These are phyloP conservation scores for Polyporus tsugae DNA, from an alignment of 1,284 basidiomycete genomes.

Conservation along the genomic window DNA sequence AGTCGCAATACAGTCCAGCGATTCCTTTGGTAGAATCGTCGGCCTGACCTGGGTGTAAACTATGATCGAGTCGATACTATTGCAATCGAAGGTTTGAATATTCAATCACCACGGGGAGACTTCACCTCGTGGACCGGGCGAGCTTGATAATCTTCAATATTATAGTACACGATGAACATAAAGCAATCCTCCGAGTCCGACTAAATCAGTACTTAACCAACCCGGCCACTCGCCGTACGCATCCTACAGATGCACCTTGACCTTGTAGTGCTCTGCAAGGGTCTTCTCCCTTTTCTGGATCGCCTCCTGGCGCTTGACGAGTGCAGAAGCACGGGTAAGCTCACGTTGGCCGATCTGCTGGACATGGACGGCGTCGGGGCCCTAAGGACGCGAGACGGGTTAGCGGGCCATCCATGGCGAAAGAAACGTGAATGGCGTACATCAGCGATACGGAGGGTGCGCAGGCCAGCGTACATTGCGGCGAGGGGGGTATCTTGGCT, in stretches of 20 bases:
- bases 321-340: constrained; percentile 70
- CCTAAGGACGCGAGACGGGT: constrained; percentile 52
- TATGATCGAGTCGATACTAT: too few species aligned
- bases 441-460: constrained; percentile 92
- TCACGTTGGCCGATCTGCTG: constrained; percentile 94
- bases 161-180: background rate
- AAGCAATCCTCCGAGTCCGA: constrained; percentile 2
- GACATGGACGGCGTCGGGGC: constrained; percentile 92
- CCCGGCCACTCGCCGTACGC: too few species aligned
- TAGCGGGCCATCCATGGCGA: background rate
- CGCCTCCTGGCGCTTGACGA: constrained; percentile 62
- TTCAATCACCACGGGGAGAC: background rate
- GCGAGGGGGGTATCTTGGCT: constrained; percentile 92
- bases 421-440: constrained; percentile 52
- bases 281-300: constrained; percentile 66
- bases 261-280: constrained; percentile 63
- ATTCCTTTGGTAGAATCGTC: too few species aligned
- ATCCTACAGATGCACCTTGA: constrained; percentile 51
- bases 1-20: too few species aligned
- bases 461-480: constrained; percentile 77
- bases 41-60: too few species aligned
- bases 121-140: background rate
- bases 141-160: background rate
- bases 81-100: too few species aligned
- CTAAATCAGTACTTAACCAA: background rate